Percentiles rank a stretch among this genome's conserved stretches.
Evolutionary conservation across 1,284 basidiomycete genomes (phyloP).

Genomic region (Leccinum griseonigrum): DNA sequence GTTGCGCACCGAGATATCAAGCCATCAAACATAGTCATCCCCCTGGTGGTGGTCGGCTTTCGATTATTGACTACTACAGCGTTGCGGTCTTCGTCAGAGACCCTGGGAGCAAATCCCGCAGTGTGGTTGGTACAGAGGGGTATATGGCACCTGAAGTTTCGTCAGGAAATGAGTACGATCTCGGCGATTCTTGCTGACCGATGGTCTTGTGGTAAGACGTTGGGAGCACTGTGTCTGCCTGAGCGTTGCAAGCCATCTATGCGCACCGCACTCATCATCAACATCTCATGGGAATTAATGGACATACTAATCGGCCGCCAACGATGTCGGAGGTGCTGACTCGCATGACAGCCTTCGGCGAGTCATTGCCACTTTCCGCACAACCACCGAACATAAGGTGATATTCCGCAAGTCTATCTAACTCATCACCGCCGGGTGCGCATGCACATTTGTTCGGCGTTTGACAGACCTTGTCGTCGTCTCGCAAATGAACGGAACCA

Average conservation of each 20-base stretch:
- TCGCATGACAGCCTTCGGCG: too few species aligned
- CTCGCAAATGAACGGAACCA: too few species aligned
- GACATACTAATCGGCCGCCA: not conserved
- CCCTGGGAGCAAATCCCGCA: not conserved
- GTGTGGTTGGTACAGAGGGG: not conserved
- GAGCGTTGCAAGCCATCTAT: not conserved
- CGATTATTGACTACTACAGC: not conserved
- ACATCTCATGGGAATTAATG: not conserved
- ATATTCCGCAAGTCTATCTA: too few species aligned
- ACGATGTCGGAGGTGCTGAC: not conserved
- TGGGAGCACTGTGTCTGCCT: not conserved
- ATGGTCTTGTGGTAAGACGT: not conserved
- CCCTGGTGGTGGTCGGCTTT: not conserved
- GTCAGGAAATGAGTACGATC: not conserved
- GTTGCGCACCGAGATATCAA: not conserved
- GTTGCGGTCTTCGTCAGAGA: not conserved
- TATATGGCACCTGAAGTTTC: not conserved
- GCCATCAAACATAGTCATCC: not conserved
- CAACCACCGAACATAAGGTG: too few species aligned
- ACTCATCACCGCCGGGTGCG: too few species aligned
- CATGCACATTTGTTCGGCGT: too few species aligned
- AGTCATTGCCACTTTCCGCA: too few species aligned
- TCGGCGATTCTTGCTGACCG: not conserved
- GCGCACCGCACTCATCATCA: not conserved
- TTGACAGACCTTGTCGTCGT: too few species aligned